Percentiles rank a stretch among this genome's conserved stretches.
phyloP scores from a whole-genome alignment of 306 rosid genomes.

The Prunus kanzakura region DNA sequence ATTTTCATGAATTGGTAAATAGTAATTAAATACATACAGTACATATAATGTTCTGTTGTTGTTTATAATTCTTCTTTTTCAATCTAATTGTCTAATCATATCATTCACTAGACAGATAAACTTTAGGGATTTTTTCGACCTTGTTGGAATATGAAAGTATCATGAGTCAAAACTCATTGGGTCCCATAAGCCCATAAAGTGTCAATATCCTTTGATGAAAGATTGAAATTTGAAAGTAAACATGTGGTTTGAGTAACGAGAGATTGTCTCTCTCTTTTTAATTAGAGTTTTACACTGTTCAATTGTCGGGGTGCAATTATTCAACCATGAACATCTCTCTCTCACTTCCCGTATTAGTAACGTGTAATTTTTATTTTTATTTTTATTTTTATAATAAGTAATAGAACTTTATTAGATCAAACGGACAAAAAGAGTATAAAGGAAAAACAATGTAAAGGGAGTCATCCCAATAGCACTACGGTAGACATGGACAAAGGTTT shows the following conservation, averaged over 20 bases:
- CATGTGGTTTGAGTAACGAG: constrained; percentile 2
- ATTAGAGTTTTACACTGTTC: constrained; percentile 21
- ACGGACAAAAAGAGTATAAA: too few relatives aligned
- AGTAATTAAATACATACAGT: background rate
- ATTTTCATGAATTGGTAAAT: too few relatives aligned
- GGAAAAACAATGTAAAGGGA: too few relatives aligned
- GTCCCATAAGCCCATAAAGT: constrained; percentile 17
- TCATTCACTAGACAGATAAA: constrained; percentile 8
- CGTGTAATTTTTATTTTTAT: too few relatives aligned
- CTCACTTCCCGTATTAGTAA: background rate
- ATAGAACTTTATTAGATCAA: too few relatives aligned
- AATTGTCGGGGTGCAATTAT: constrained; percentile 23
- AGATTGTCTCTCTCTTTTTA: constrained; percentile 2
- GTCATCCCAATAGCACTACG: too few relatives aligned
- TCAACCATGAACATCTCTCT: constrained; percentile 1
- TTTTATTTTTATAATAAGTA: too few relatives aligned
- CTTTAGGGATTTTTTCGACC: background rate
- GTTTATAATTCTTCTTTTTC: background rate
- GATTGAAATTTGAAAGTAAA: constrained; percentile 13
- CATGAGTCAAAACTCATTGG: constrained; percentile 28
- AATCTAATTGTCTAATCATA: constrained; percentile 8
- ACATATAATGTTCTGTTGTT: background rate
- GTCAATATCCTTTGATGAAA: constrained; percentile 15
- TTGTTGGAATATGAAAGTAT: background rate
- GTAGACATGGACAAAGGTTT: too few relatives aligned